Base-by-base conservation (phyloP, 2,329 filamentous ascomycete genomes). In the Thyridium curvatum region DNA sequence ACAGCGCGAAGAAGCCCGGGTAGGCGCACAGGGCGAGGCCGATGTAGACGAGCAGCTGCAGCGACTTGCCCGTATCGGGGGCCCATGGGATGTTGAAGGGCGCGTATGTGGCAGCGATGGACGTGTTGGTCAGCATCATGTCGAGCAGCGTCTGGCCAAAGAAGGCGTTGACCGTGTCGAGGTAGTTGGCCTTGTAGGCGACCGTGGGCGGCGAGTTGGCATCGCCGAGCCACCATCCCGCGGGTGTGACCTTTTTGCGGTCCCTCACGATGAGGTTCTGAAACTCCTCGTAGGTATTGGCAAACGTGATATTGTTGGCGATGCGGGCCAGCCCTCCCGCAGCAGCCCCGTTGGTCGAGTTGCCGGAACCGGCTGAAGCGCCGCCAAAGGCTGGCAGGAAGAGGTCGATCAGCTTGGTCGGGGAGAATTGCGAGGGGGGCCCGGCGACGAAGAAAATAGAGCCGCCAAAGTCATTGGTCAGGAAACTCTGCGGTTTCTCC, bases 1-100 rank as follows among this genome's bases (percentile, higher is more conserved):
- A 96, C 4, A 96, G 67, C 0, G 86, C 78, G 51, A 95, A 94
- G 67, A 96, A 90, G 12, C 84, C 87, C 1, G 90, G 88, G 51
- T 84, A 93, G 2, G 82, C 80, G 7, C 77, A 72, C 61, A 94
- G 79, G 1, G 83, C 86, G 8, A 96, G 71, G 12, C 84, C 80
- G 55, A 93, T 84, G 60, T 95, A 95, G 8, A 86, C 69, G 31
- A 91, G 77, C 14, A 94, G 69, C 55, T 94, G 86, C 17, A 95
- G 63, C 1, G 82, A 81, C 37, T 90, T 71, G 15, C 86, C 86
- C 8, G 80, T 77, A 15, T 69, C 69, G 0, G 85, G 78, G 18
- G 74, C 66, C 63, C 82, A 90, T 0, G 86, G 85, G 0, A 79
- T 73, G 46, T 86, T 86, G 52, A 96, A 94, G 12, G 77, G 65